phyloP scores from a whole-genome alignment of 768 basidiomycete genomes.

The Phlebiopsis flavidoalba region DNA sequence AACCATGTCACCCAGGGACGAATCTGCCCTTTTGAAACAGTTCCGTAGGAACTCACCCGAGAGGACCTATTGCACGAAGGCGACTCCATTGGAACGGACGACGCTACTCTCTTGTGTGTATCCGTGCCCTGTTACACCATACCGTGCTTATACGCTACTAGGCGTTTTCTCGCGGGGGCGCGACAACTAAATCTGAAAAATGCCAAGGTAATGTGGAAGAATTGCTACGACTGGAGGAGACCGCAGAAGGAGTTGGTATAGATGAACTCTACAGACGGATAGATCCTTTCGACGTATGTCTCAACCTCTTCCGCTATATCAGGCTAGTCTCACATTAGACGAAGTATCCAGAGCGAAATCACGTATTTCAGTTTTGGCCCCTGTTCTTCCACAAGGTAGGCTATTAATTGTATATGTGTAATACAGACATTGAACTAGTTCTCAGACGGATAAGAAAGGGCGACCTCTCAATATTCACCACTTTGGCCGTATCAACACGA shows the following conservation, averaged over 20 bases:
- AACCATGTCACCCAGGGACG: conserved; percentile 23
- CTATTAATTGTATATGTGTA: not conserved
- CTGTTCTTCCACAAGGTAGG: conserved; percentile 72
- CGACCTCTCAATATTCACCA: conserved; percentile 67
- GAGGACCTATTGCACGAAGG: conserved; percentile 56
- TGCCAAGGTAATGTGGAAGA: conserved; percentile 59
- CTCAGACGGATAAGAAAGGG: conserved; percentile 71
- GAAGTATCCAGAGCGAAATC: conserved; percentile 66
- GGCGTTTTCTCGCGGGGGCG: conserved; percentile 76
- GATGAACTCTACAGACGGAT: conserved; percentile 56
- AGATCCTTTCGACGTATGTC: conserved; percentile 67
- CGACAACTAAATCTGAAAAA: conserved; percentile 57
- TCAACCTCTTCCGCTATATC: not conserved
- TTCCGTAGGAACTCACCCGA: conserved; percentile 49
- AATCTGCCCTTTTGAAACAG: conserved; percentile 33
- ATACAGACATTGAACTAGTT: not conserved
- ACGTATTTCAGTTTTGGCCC: conserved; percentile 72
- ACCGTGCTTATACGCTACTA: conserved; percentile 21
- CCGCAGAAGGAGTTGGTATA: conserved; percentile 58
- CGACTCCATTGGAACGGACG: conserved; percentile 49
- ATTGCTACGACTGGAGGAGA: conserved; percentile 67
- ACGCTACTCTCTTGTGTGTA: conserved; percentile 50
- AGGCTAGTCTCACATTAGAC: not conserved
- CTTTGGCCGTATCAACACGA: conserved; percentile 50
- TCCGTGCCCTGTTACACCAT: not conserved